These are phyloP conservation scores for Aspergillus quadricinctus DNA, from an alignment of 2,329 filamentous ascomycete species.

Conservation along the genomic window DNA sequence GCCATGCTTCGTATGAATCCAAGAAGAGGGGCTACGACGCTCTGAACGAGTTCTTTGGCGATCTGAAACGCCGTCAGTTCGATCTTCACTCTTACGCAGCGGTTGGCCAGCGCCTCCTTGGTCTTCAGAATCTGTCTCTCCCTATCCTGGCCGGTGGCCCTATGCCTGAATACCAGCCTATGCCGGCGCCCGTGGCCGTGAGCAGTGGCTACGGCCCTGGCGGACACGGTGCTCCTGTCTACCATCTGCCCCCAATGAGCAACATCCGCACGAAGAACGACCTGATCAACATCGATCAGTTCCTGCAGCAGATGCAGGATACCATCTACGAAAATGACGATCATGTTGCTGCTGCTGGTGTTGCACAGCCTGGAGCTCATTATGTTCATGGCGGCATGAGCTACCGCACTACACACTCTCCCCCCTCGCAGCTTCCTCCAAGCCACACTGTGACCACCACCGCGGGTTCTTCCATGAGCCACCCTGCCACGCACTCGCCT, in stretches of 20 bases:
- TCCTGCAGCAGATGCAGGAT: slow-evolving; percentile 91
- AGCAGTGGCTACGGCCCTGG: slow-evolving; percentile 50
- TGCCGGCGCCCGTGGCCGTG: slow-evolving; percentile 53
- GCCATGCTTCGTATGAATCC: slow-evolving; percentile 60
- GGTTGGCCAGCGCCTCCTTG: slow-evolving; percentile 82
- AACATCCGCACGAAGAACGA: slow-evolving; percentile 92
- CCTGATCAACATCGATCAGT: slow-evolving; percentile 86
- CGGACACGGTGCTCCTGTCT: slow-evolving; percentile 67
- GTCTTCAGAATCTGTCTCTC: slow-evolving; percentile 67
- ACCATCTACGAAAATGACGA: slow-evolving; percentile 93
- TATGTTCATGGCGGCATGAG: slow-evolving; percentile 52
- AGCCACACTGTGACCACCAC: slow-evolving; percentile 38
- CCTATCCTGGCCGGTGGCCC: slow-evolving; percentile 56
- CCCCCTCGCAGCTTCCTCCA: slow-evolving; percentile 42
- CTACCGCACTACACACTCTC: slow-evolving; percentile 56
- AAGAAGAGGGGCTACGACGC: slow-evolving; percentile 84
- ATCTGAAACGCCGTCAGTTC: slow-evolving; percentile 84
- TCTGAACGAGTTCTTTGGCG: slow-evolving; percentile 89
- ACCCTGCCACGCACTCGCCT: slow-evolving; percentile 40
- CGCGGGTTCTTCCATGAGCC: slow-evolving; percentile 36
- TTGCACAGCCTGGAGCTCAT: slow-evolving; percentile 69
- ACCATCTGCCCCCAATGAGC: slow-evolving; percentile 80
- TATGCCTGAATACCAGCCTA: slow-evolving; percentile 51
- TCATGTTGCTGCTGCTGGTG: slow-evolving; percentile 71
- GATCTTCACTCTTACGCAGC: slow-evolving; percentile 86